Conservation (phyloP, 2,329 filamentous ascomycete genomes). For the Penicillium janthinellum region DNA sequence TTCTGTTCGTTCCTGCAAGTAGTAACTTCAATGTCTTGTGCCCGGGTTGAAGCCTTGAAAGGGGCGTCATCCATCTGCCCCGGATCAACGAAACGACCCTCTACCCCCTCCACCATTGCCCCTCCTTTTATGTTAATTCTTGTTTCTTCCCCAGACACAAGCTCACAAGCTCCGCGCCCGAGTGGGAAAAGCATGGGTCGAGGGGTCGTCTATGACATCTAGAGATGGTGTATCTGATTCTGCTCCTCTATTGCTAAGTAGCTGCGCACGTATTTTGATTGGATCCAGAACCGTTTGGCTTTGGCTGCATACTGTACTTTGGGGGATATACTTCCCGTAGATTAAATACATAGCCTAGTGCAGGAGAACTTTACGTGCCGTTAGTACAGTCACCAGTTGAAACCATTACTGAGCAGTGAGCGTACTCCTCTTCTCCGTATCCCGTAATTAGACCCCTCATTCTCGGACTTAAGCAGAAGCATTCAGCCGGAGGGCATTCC, state of each 20-base stretch:
- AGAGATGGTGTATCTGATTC: too few relatives aligned
- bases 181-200: background rate
- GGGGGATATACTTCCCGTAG: background rate
- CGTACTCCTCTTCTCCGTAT: background rate
- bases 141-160: background rate
- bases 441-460: background rate
- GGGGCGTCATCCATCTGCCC: background rate
- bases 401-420: background rate
- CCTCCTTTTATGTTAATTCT: background rate
- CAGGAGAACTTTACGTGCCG: background rate
- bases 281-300: background rate
- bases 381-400: background rate
- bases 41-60: background rate
- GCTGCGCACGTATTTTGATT: background rate
- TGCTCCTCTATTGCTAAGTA: background rate
- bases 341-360: background rate
- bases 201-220: background rate
- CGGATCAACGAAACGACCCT: background rate
- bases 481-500: constrained; percentile 8
- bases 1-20: background rate
- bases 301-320: background rate
- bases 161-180: background rate
- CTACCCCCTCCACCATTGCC: background rate
- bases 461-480: constrained; percentile 2
- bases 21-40: background rate